Base-by-base conservation (phyloP, 2,329 filamentous ascomycete species). In the Colletotrichum gigasporum region DNA sequence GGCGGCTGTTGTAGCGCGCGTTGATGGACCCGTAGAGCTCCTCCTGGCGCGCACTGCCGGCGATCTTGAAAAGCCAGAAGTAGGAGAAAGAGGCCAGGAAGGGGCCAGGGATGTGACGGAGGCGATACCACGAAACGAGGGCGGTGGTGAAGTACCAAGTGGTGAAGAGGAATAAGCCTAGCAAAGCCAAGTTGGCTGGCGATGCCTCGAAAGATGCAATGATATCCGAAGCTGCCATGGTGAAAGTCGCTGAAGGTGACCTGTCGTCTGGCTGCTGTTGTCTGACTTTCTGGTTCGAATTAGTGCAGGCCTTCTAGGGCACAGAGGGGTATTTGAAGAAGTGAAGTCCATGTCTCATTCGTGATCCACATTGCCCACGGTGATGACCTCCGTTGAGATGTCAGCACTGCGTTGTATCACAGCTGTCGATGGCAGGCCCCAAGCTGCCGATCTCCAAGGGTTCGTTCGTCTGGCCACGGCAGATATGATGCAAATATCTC, bases 11-110 rank as follows among this genome's bases (percentile, higher is more conserved):
- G n/a, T 58, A 34, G 5, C 28, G 20, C 18, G 16, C 14, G 30
- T 63, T 50, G 34, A 63, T 41, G 28, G 34, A 14, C 12, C 52
- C 41, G 16, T 63, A 72, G n/a, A 68, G 48, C 10, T 62, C 72
- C 26, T 74, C 74, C 63, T 62, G 51, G 16, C 34, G 22, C 9
- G 16, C 58, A 70, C 73, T 48, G 68, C 69, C 20, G 66, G 71
- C 30, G 66, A 71, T 18, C 71, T 70, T 58, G 69, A 68, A 58
- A 70, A 74, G 67, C 69, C 35, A 58, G 20, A 63, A 18, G 22
- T 58, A 63, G n/a, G 59, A 63, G 28, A 63, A 44, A 11, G 34
- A 44, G 11, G 30, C 53, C 1, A 63, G 10, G 4, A 26, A 18
- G 4, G 53, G 59, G 4, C 48, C 53, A 3, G 59, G 53, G 71